A percentile compares a stretch with the other conserved stretches of the same genome.
Evolutionary conservation across 2,329 filamentous ascomycete genomes (phyloP).

Genomic region (Aspergillus latus): DNA sequence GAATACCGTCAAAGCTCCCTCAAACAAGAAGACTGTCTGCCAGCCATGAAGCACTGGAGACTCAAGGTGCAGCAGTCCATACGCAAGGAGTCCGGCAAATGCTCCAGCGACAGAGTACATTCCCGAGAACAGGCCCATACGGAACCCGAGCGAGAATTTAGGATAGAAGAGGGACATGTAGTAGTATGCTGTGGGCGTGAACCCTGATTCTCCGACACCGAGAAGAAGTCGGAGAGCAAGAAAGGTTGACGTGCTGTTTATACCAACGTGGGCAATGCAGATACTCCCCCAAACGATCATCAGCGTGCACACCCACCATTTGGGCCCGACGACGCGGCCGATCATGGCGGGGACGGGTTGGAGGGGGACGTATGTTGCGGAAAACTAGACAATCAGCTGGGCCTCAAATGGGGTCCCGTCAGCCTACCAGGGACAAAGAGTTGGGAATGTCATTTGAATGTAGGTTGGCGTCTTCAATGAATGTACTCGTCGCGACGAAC

Average conservation of each 20-base stretch:
- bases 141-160: conserved; percentile 50
- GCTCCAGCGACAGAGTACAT: conserved; percentile 52
- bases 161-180: conserved; percentile 55
- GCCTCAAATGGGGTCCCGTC: accelerated
- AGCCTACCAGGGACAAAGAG: conserved; percentile 12
- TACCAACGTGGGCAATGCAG: conserved; percentile 14
- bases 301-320: conserved; percentile 17
- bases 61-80: conserved; percentile 21
- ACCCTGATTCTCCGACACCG: conserved; percentile 40
- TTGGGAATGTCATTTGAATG: conserved; percentile 11
- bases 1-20: conserved; percentile 18
- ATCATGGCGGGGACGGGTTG: conserved; percentile 18
- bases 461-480: conserved; percentile 13
- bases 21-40: conserved; percentile 26
- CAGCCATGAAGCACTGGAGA: conserved; percentile 14
- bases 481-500: conserved; percentile 15
- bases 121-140: conserved; percentile 53
- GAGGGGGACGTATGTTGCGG: conserved; percentile 21
- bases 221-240: conserved; percentile 19
- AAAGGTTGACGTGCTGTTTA: conserved; percentile 10
- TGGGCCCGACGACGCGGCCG: conserved; percentile 16
- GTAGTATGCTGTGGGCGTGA: conserved; percentile 52
- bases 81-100: conserved; percentile 46
- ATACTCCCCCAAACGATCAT: conserved; percentile 18
- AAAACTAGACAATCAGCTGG: conserved; percentile 6